phyloP scores from a whole-genome alignment of 257 asterid species.

The Vinca minor region DNA sequence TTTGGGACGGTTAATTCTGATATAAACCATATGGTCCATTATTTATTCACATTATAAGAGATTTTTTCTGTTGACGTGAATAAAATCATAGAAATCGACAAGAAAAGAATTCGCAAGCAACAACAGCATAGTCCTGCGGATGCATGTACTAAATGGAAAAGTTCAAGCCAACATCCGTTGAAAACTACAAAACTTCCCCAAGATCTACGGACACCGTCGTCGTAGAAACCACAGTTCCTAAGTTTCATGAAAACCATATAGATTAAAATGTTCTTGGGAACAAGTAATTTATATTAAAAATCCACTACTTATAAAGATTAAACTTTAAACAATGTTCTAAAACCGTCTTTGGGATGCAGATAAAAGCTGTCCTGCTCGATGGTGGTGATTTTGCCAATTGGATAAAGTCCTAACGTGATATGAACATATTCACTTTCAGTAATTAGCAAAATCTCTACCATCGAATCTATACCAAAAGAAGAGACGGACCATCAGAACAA shows the following conservation, averaged over 20 bases:
- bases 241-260: background rate
- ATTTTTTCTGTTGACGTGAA: too few relatives aligned
- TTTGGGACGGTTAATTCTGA: too few relatives aligned
- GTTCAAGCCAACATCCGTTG: conserved; percentile 37
- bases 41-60: too few relatives aligned
- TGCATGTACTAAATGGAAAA: too few relatives aligned
- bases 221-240: conserved; percentile 19
- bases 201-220: conserved; percentile 17
- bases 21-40: too few relatives aligned
- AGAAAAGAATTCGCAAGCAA: background rate
- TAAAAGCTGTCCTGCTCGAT: background rate
- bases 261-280: background rate
- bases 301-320: background rate
- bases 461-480: background rate
- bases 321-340: background rate
- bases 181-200: conserved; percentile 20
- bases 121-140: too few relatives aligned
- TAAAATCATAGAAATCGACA: background rate
- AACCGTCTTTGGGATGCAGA: background rate
- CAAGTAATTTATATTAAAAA: too few relatives aligned
- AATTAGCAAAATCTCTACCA: background rate
- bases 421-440: too few relatives aligned
- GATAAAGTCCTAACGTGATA: background rate
- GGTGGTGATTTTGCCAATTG: too few relatives aligned
- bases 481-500: background rate